phyloP scores from a whole-genome alignment of 2,329 filamentous ascomycete genomes.

The Colletotrichum lindemuthianum region DNA sequence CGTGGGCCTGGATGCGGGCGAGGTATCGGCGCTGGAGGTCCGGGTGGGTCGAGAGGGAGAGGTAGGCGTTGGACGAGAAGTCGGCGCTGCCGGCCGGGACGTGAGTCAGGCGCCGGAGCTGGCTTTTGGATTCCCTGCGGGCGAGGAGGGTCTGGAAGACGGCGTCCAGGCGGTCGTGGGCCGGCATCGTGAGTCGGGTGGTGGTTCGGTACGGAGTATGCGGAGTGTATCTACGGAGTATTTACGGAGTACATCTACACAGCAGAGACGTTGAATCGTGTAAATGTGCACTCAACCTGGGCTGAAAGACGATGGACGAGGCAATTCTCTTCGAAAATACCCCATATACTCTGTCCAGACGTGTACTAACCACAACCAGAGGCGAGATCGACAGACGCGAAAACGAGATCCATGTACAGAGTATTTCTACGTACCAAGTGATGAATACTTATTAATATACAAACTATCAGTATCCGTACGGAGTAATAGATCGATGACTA shows the following conservation, averaged over 20 bases:
- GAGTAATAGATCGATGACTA: too few species aligned
- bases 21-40: conserved; percentile 73
- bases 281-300: neutral
- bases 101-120: conserved; percentile 59
- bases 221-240: too few species aligned
- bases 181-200: conserved; percentile 17
- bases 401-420: conserved; percentile 28
- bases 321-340: neutral
- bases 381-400: conserved; percentile 1
- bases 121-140: conserved; percentile 43
- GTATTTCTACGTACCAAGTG: too few species aligned
- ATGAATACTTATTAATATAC: too few species aligned
- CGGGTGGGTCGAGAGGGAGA: conserved; percentile 72
- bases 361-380: too few species aligned
- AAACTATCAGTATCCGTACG: too few species aligned
- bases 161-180: conserved; percentile 29
- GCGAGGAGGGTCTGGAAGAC: conserved; percentile 23
- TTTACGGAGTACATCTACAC: too few species aligned
- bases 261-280: too few species aligned
- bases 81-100: conserved; percentile 76
- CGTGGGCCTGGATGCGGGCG: conserved; percentile 40
- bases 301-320: conserved; percentile 7
- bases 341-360: too few species aligned
- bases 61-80: conserved; percentile 82
- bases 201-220: neutral